Evolutionary conservation across 805 yeast species (phyloP).

Genomic region (Debaryomyces hansenii): DNA sequence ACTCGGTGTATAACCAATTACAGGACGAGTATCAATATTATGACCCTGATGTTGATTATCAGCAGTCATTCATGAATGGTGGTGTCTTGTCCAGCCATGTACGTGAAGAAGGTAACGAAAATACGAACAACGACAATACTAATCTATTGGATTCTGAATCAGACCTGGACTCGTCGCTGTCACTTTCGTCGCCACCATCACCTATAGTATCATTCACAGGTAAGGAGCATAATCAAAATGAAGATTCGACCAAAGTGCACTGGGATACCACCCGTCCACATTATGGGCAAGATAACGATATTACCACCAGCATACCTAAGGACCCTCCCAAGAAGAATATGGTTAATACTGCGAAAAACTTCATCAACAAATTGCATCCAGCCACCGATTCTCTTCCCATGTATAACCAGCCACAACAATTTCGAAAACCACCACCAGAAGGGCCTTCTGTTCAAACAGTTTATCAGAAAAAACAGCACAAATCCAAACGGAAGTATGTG

Average conservation of each 20-base stretch:
- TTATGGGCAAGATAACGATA: neutral
- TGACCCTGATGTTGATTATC: slow-evolving; percentile 31
- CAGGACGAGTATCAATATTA: slow-evolving; percentile 40
- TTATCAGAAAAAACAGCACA: slow-evolving; percentile 9
- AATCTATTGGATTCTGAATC: slow-evolving; percentile 32
- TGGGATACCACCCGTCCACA: slow-evolving; percentile 4
- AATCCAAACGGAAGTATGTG: slow-evolving; percentile 14
- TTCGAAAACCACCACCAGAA: slow-evolving; percentile 6
- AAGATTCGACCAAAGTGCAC: slow-evolving; percentile 7
- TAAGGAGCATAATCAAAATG: slow-evolving; percentile 1
- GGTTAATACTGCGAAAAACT: neutral
- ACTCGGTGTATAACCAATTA: slow-evolving; percentile 42
- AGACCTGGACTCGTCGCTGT: slow-evolving; percentile 33
- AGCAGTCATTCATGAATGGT: slow-evolving; percentile 2
- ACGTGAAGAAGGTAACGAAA: neutral
- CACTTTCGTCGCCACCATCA: slow-evolving; percentile 18
- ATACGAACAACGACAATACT: slow-evolving; percentile 7
- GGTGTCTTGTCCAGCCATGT: neutral
- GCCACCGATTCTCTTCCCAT: slow-evolving; percentile 13
- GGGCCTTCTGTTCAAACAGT: slow-evolving; percentile 12
- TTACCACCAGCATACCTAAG: neutral
- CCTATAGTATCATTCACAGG: slow-evolving; percentile 2
- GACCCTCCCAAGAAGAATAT: neutral
- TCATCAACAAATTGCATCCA: neutral
- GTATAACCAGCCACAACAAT: slow-evolving; percentile 12